Base-by-base conservation (phyloP, 2,329 filamentous ascomycete species). In the Rachicladosporium sp. region DNA sequence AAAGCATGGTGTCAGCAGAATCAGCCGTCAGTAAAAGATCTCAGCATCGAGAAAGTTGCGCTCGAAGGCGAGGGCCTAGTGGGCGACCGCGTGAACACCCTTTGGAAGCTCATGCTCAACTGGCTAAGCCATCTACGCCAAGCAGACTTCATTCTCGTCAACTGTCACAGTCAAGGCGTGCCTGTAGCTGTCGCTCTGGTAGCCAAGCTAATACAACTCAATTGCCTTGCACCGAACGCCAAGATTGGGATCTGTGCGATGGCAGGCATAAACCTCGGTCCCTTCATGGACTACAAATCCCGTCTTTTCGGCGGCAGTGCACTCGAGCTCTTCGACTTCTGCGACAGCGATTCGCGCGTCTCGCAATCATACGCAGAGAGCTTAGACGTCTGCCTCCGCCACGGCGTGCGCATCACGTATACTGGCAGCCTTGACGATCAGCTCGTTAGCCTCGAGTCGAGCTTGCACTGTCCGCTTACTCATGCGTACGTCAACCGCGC, bases 401-500 rank as follows among this genome's bases (percentile, higher is more conserved):
- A 85, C 51, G 87, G 88, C 9, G 84, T 84, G 10, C 76, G 85
- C 31, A 76, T 96, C 36, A 82, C 87, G 0, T 95, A 88, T 57
- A 73, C 93, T 43, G 89, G 89, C 39, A 95, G 88, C 60, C 93
- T 98, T 37, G 91, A 98, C 58, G 91, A 98, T 60, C 91, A 98
- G 60, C 70, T 98, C 2, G 88, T 98, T 10, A 89, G 88, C 3
- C 69, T 98, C 56, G 89, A 95, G 69, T 95, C 88, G 2, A 87
- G 89, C 10, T 77, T 91, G 0, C 93, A 93, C 60, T 82, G 85
- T 0, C 82, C 82, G 0, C 78, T 87, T 3, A 78, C 77, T 12
- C 91, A 98, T 54, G 91, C 91, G 0, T 88, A 95, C 59, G 89
- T 96, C 43, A 93, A 87, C 58, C 80, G 91, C 21, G 85, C 88